Base-by-base conservation (phyloP, 805 yeast genomes). In the Saccharomycopsis microspora region DNA sequence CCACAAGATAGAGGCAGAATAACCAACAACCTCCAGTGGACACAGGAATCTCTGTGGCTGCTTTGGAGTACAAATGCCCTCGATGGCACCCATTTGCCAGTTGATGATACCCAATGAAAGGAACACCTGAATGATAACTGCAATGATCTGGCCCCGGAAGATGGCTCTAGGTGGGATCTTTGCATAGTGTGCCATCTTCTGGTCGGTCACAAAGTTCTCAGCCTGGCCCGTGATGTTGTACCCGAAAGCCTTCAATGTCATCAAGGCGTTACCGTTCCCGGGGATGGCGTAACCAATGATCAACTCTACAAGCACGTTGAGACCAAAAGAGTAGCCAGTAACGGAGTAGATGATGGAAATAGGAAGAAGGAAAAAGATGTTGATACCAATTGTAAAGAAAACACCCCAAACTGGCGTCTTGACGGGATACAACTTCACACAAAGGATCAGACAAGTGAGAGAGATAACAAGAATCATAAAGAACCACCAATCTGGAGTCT, bases 141-240 rank as follows among this genome's bases (percentile, higher is more conserved):
- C 66, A 39, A 61, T 55, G 47, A 67, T 55, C 54, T 62, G 76
- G 36, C 65, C 71, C 55, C 76, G 66, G 64, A 78, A 78, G 33
- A 76, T 60, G 0, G 83, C 72, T 56, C 74, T 64, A 8, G 84
- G 84, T 1, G 83, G 78, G 29, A 78, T 63, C 52, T 75, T 76
- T 29, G 74, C 61, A 57, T 78, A 78, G 59, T 78, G 84, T 0
- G 73, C 80, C 64, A 71, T 60, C 57, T 76, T 77, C 55, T 68
- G 70, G 55, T 76, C 76, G 56, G 75, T 70, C 44, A 78, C 72
- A 59, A 74, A 81, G 57, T 67, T 72, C 51, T 78, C 77, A 8
- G 85, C 83, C 61, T 79, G 85, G 32, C 74, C 73, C 57, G 76
- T 81, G 52, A 78, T 75, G 56, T 77, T 79, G 44, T 76, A 74